Evolutionary conservation across 1,284 basidiomycete genomes (phyloP), one percentile per base, ranked within the genome.

Genomic region (Cerrena zonata): DNA sequence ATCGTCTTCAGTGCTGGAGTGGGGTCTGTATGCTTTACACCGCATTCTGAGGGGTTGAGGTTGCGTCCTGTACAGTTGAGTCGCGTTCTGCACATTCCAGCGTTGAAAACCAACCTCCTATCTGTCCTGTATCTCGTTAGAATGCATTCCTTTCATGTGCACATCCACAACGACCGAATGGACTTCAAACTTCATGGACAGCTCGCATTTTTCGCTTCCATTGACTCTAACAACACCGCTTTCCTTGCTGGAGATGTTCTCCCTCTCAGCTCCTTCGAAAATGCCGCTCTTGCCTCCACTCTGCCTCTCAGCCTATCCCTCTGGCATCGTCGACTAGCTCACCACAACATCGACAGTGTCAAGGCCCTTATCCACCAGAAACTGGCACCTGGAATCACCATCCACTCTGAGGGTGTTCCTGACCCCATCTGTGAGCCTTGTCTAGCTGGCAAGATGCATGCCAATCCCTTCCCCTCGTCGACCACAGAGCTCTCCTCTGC

Each of bases 31-130:
- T 53, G 60, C 34, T 68, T 69, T 54, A 44, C 55, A 18, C 68
- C 62, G 15, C 36, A 54, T 7, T 45, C 24, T 61, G 25, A 48
- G 49, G 44, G 59, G 59, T 22, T 56, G 51, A 40, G 19, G 37
- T 44, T 44, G 38, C 39, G 23, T 2, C 43, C 37, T 55, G 56
- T 69, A 36, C 55, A 65, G 39, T 67, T 71, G 39, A 53, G 49
- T 42, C 50, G 57, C 50, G 67, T 69, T 18, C 59, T 71, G 2
- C 66, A 69, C 62, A 62, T 70, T 26, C 67, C 67, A n/a, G 48
- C 47, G 1, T 58, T 69, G 4, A 40, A 49, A n/a, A 60, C 54
- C 41, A 68, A 69, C 56, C 61, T 69, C 38, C 57, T 70, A 18
- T 63, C 68, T 46, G 52, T 58, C 4, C 55, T 65, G 13, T 60